Base-by-base conservation (phyloP, 225 moss, liverwort and hornwort genomes). In the Polytrichum commune region DNA sequence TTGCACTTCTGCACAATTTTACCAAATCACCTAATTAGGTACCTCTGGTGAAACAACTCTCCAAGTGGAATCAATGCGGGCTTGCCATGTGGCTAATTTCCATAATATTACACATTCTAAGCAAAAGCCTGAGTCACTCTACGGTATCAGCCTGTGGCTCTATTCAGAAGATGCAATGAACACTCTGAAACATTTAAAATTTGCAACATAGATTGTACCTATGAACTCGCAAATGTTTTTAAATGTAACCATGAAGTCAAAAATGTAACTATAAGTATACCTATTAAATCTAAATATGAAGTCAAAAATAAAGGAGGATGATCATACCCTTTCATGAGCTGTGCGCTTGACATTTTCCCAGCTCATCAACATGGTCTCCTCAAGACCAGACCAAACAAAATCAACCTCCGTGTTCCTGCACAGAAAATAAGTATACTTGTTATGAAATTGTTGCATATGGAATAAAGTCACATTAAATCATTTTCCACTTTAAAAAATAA, bases 321-420 rank as follows among this genome's bases (percentile, higher is more conserved):
- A 28, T 56, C 77, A 7, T 63, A 93, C 93, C 86, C 85, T 91
- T 63, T 69, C 81, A 66, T 84, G 83, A 60, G 93, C 91, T 58
- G 90, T 91, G 72, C 83, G 83, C 81, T 82, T 89, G 53, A 93
- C 93, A 56, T 83, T 88, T 55, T 88, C 88, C 91, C 89, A 91
- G 79, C 89, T 88, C 54, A 81, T 69, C 82, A 93, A 80, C 93
- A 93, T 91, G 8, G 93, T 91, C 77, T 91, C 93, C 81, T 93
- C 93, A 23, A 93, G 81, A 24, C 93, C 93, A 60, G 93, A 91
- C 76, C 84, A 86, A 18, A 93, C 91, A 76, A 90, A 93, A 82
- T 93, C 93, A 69, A 93, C 93, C 78, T 93, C 93, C 61, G 91
- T 91, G 55, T 93, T 91, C 60, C 93, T 91, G 88, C 79, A 63